Evolutionary conservation across 495 filamentous ascomycete species (phyloP), one percentile per base, ranked within the genome.

Genomic region (Neurospora sp.): DNA sequence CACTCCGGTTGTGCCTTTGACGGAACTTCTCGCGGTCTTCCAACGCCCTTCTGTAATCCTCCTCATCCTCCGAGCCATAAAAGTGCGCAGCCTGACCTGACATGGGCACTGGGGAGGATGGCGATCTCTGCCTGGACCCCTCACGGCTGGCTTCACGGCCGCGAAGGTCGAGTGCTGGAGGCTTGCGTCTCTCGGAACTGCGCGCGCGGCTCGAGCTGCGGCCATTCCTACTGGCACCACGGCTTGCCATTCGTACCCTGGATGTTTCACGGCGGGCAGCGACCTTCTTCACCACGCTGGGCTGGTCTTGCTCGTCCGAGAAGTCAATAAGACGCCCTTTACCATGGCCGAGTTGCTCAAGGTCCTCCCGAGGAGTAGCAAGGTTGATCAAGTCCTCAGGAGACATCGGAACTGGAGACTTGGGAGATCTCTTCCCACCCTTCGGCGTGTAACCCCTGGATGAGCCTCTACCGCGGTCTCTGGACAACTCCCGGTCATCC

Each of bases 401-500:
- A 1, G 93, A 94, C 94, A 97, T 97, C 20, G 93, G 92, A 14
- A 96, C 89, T 0, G 94, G 94, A 11, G 94, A 97, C 59, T 93
- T 95, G 5, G 94, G 94, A 7, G 94, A 97, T 6, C 93, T 87
- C 78, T 97, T 96, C 8, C 92, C 91, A 39, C 94, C 91, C 77
- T 84, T 85, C 71, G 82, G 81, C 46, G 90, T 92, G 75, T 93
- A 92, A 75, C 91, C 92, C 62, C 90, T 89, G 71, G 87, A 83
- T 10, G 86, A 85, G 70, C 85, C 86, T 44, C 91, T 87, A 23
- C 91, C 92, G 54, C 92, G 89, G 37, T 90, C 90, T 76, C 89
- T 87, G 12, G 92, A 94, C 10, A 78, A 79, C n/a, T 92, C 90
- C 12, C 90, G 86, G 23, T 81, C 83, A 11, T 85, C 79, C 75